A percentile compares a stretch with the other conserved stretches of the same genome.
Conservation (phyloP, 805 yeast species). For the Teunomyces stri region DNA sequence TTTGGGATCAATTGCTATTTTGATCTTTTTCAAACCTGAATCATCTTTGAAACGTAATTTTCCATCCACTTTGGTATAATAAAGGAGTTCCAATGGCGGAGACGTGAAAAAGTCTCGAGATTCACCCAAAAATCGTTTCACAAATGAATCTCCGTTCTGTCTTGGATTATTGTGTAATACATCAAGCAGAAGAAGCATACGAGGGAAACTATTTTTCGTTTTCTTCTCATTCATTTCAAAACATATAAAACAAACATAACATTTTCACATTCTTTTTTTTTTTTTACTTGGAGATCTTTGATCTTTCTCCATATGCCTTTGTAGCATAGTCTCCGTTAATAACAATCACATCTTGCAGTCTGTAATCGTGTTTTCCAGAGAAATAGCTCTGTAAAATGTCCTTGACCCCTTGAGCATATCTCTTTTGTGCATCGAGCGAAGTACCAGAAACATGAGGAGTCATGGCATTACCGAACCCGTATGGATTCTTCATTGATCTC, state of each 20-base stretch:
- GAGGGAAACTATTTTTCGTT: neutral
- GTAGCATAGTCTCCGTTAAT: slow-evolving; percentile 72
- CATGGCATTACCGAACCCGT: slow-evolving; percentile 80
- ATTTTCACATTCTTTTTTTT: neutral
- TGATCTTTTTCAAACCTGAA: slow-evolving; percentile 5
- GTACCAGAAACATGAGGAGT: slow-evolving; percentile 82
- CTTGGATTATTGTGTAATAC: neutral
- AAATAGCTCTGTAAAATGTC: slow-evolving; percentile 63
- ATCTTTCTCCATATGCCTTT: slow-evolving; percentile 60
- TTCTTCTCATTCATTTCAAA: neutral
- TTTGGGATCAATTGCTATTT: neutral
- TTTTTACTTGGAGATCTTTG: neutral
- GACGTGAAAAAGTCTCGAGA: slow-evolving; percentile 1
- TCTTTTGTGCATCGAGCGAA: slow-evolving; percentile 72
- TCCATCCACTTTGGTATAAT: neutral
- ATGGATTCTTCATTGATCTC: slow-evolving; percentile 64
- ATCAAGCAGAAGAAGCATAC: neutral
- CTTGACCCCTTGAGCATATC: slow-evolving; percentile 71
- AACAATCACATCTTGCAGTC: slow-evolving; percentile 74
- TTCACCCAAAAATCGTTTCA: neutral
- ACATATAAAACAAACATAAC: neutral
- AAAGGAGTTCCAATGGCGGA: neutral
- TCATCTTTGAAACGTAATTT: slow-evolving; percentile 5
- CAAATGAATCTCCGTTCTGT: neutral
- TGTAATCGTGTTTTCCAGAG: slow-evolving; percentile 60